Base-by-base conservation (phyloP, 805 yeast species). In the Yarrowia phangngaensis region DNA sequence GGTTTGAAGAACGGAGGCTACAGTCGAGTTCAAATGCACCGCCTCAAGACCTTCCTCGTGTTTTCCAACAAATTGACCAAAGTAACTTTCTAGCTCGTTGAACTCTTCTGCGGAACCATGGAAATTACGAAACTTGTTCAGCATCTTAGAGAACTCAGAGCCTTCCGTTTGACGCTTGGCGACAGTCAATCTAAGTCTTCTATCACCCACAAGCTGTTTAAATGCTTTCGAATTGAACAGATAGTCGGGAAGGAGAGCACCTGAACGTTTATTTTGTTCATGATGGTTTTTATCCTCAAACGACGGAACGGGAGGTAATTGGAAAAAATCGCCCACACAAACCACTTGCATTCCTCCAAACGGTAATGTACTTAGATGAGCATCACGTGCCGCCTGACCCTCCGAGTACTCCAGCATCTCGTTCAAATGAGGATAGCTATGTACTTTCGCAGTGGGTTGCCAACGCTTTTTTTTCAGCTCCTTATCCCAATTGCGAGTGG, bases 301-400 rank as follows among this genome's bases (percentile, higher is more conserved):
- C 6, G 48, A 41, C 4, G 11, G 70, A 8, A 89, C 90, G 0
- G 97, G 97, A 1, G 97, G 97, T 32, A 89, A 70, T 66, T 89
- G 97, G 64, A 82, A 88, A 61, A 89, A 87, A 65, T 89, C 97
- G 14, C 97, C 97, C 6, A 92, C 82, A 27, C 87, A 66, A 6
- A 89, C 76, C 11, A 90, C 57, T 59, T 89, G 97, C 35, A 89
- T 80, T 0, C 97, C 97, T 6, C 97, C 97, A 70, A 89, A 89
- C 0, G 96, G 95, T 43, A 55, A 55, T 12, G 67, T 61, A 1
- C 5, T 4, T 8, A 40, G 23, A 3, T 9, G 4, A 2, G 3
- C 7, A 4, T 40, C 47, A 1, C 34, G 19, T 5, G 3, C 8
- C 12, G 13, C 16, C 15, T 28, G 34, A 4, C 4, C 12, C 5